Conservation (phyloP, 2,329 filamentous ascomycete genomes). For the Polytolypa hystricis region DNA sequence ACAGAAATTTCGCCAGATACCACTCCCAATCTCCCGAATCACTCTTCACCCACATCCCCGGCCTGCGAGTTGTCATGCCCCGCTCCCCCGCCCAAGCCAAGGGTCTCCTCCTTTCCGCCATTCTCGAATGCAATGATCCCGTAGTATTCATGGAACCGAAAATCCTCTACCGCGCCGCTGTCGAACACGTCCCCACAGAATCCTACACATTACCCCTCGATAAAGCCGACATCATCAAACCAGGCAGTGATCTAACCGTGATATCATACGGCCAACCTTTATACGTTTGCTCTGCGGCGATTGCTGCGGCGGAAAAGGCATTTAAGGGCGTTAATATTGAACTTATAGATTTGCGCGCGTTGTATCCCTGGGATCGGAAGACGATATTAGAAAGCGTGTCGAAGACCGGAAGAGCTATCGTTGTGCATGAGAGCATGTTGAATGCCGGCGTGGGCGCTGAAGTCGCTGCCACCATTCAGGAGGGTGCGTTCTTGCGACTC, state of each 20-base stretch:
- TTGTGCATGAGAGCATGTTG: conserved; percentile 87
- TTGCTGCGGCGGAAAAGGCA: conserved; percentile 63
- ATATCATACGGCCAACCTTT: conserved; percentile 83
- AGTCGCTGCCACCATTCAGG: conserved; percentile 78
- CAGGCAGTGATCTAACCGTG: conserved; percentile 69
- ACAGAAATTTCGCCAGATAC: conserved; percentile 36
- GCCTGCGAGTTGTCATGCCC: conserved; percentile 74
- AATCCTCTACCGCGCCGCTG: conserved; percentile 78
- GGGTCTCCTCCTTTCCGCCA: conserved; percentile 65
- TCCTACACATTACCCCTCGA: conserved; percentile 74
- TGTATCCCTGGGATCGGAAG: conserved; percentile 85
- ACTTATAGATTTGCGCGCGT: conserved; percentile 74
- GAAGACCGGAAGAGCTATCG: conserved; percentile 75
- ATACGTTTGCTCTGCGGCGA: conserved; percentile 70
- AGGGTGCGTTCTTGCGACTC: conserved; percentile 70
- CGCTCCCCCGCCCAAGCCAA: conserved; percentile 81
- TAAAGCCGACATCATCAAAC: conserved; percentile 73
- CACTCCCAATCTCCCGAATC: conserved; percentile 85
- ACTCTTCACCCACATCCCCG: conserved; percentile 79
- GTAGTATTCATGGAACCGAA: conserved; percentile 93
- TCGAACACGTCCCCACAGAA: conserved; percentile 77
- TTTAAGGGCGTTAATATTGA: conserved; percentile 62
- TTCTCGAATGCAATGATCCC: conserved; percentile 67
- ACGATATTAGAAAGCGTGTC: conserved; percentile 70
- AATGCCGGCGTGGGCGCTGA: conserved; percentile 85